Conservation (phyloP, 2,329 filamentous ascomycete species). For the Ophiosphaerella korrae region DNA sequence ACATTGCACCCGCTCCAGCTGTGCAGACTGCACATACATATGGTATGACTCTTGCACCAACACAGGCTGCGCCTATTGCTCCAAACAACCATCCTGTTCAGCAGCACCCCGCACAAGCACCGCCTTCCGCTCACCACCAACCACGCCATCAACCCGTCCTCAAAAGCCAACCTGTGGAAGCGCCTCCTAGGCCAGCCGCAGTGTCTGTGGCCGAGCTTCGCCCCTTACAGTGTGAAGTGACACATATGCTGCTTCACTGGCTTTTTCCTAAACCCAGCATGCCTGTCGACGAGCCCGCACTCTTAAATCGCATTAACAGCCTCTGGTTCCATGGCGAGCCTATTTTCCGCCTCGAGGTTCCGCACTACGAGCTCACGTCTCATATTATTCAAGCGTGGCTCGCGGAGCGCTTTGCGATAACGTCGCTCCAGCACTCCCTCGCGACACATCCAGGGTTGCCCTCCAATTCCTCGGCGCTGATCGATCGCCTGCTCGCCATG, state of each 20-base stretch:
- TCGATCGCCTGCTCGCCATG: slow-evolving; percentile 40
- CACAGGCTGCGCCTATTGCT: slow-evolving; percentile 14
- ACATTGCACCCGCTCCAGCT: slow-evolving; percentile 13
- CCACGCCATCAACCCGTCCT: slow-evolving; percentile 23
- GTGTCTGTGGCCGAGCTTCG: slow-evolving; percentile 22
- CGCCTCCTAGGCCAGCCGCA: slow-evolving; percentile 5
- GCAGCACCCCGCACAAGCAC: neutral
- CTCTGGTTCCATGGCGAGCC: slow-evolving; percentile 36
- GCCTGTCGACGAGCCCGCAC: slow-evolving; percentile 28
- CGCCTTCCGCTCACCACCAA: slow-evolving; percentile 8
- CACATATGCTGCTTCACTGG: slow-evolving; percentile 37
- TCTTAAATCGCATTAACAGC: slow-evolving; percentile 34
- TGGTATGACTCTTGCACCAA: slow-evolving; percentile 23
- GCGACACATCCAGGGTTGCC: slow-evolving; percentile 27
- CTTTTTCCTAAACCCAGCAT: slow-evolving; percentile 31
- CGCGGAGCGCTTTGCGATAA: slow-evolving; percentile 37
- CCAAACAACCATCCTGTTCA: slow-evolving; percentile 5
- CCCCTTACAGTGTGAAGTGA: slow-evolving; percentile 40
- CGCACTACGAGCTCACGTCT: slow-evolving; percentile 32
- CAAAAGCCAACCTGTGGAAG: slow-evolving; percentile 33
- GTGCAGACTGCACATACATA: slow-evolving; percentile 23
- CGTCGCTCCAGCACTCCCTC: slow-evolving; percentile 29
- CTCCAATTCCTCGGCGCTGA: slow-evolving; percentile 25
- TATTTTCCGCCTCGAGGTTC: slow-evolving; percentile 32
- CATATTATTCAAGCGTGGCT: slow-evolving; percentile 41